A percentile compares a stretch with the other conserved stretches of the same genome.
Conservation (phyloP, 164 flowering plant genomes). For the Aristolochia contorta region DNA sequence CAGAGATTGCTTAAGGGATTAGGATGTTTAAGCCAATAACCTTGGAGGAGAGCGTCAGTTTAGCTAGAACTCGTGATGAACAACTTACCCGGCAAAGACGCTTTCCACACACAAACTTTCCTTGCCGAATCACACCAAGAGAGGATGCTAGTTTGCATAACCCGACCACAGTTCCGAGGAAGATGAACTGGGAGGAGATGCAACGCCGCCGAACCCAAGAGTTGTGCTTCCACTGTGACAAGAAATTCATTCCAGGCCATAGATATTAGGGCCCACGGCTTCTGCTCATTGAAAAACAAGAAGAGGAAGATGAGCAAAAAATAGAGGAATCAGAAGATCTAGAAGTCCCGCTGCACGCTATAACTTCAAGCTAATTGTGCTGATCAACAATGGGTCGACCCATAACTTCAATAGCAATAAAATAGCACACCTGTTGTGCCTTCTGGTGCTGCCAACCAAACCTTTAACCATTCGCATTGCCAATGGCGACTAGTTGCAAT, state of each 20-base stretch:
- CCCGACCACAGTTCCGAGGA: background rate
- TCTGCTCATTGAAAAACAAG: background rate
- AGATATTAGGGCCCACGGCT: background rate
- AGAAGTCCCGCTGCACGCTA: conserved; percentile 4
- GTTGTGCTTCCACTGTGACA: background rate
- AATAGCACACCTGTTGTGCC: background rate
- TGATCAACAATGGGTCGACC: too few species aligned
- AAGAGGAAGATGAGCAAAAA: background rate
- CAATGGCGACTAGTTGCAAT: background rate
- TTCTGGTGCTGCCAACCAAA: too few species aligned
- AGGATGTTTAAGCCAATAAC: background rate
- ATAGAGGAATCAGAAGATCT: background rate
- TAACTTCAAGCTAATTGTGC: conserved; percentile 1
- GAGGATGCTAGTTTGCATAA: background rate
- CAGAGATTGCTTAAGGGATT: background rate
- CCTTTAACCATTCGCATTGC: conserved; percentile 10
- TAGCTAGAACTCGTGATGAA: too few species aligned
- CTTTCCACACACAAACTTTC: background rate
- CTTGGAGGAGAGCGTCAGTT: too few species aligned
- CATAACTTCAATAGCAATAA: conserved; percentile 10
- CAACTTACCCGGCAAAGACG: background rate
- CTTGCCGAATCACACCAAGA: background rate
- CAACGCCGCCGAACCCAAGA: background rate
- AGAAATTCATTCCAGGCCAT: background rate
- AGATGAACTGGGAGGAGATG: background rate